Percentiles rank a stretch among this genome's conserved stretches.
Conservation (phyloP, 495 filamentous ascomycete genomes). For the Eremomyces bilateralis region DNA sequence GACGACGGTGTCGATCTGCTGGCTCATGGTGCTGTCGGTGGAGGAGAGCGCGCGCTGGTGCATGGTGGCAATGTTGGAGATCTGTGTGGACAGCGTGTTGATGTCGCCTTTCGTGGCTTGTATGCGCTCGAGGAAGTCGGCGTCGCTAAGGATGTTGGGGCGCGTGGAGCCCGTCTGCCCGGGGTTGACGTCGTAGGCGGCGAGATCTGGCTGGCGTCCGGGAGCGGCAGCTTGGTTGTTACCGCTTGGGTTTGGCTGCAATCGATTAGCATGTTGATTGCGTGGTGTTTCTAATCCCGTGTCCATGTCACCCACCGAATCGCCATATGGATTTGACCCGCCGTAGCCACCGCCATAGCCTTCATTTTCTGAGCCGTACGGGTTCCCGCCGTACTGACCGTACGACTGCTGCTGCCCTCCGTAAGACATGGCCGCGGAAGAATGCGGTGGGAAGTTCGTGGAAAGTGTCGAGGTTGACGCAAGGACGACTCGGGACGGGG, state of each 20-base stretch:
- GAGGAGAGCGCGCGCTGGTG: slow-evolving; percentile 38
- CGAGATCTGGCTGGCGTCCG: neutral
- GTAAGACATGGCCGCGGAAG: slow-evolving; percentile 11
- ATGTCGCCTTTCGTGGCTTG: slow-evolving; percentile 35
- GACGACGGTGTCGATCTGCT: slow-evolving; percentile 34
- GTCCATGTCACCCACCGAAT: neutral
- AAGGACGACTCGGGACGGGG: too few relatives aligned
- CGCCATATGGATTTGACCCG: slow-evolving; percentile 17
- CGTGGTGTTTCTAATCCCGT: neutral
- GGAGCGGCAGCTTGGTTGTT: slow-evolving; percentile 5
- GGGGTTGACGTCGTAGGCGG: neutral
- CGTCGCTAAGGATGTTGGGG: slow-evolving; percentile 12
- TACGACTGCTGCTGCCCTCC: slow-evolving; percentile 8
- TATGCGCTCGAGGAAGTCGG: slow-evolving; percentile 39
- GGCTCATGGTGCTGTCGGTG: slow-evolving; percentile 25
- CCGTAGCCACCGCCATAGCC: slow-evolving; percentile 27
- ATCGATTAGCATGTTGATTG: neutral
- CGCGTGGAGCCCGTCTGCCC: neutral
- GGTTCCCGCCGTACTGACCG: slow-evolving; percentile 21
- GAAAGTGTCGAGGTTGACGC: too few relatives aligned
- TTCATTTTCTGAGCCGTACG: slow-evolving; percentile 23
- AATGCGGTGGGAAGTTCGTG: too few relatives aligned
- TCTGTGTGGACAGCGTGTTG: slow-evolving; percentile 27
- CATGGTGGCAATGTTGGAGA: slow-evolving; percentile 33
- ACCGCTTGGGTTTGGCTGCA: slow-evolving; percentile 3